Percentiles rank a stretch among this genome's conserved stretches.
These are phyloP conservation scores for Pestalotiopsis fici DNA, from an alignment of 2,329 filamentous ascomycete genomes.

Conservation along the genomic window DNA sequence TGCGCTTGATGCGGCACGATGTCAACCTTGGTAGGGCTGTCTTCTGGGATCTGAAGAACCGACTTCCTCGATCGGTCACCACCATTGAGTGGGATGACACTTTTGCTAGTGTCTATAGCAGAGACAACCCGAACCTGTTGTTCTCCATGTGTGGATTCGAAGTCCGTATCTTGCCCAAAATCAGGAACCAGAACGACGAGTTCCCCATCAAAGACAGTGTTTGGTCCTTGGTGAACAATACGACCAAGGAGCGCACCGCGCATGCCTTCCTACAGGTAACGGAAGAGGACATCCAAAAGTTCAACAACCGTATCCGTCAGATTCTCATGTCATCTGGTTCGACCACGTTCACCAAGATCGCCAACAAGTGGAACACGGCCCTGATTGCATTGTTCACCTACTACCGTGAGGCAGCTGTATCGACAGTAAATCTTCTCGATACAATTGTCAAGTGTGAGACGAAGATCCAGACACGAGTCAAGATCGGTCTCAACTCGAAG, in stretches of 20 bases:
- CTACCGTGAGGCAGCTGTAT: constrained; percentile 95
- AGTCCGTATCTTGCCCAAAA: constrained; percentile 93
- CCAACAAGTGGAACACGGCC: constrained; percentile 99
- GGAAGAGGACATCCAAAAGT: constrained; percentile 96
- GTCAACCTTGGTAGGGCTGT: constrained; percentile 96
- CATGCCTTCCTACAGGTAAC: constrained; percentile 98
- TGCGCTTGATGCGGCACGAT: constrained; percentile 98
- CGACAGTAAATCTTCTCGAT: constrained; percentile 89
- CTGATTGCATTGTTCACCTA: constrained; percentile 97
- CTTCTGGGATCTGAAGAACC: constrained; percentile 99
- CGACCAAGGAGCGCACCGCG: constrained; percentile 93
- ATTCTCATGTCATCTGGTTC: constrained; percentile 99
- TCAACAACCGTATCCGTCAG: constrained; percentile 98
- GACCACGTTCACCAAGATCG: constrained; percentile 99
- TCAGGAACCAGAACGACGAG: constrained; percentile 91
- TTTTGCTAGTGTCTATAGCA: constrained; percentile 96
- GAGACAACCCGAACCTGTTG: constrained; percentile 93
- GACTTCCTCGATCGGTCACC: constrained; percentile 88
- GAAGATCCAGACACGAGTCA: constrained; percentile 98
- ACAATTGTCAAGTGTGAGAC: constrained; percentile 99
- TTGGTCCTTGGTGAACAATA: constrained; percentile 96
- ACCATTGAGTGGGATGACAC: constrained; percentile 99
- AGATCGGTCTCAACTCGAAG: constrained; percentile 98
- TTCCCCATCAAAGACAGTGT: constrained; percentile 98
- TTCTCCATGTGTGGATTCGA: constrained; percentile 99